A percentile compares a stretch with the other conserved stretches of the same genome.
Conservation (phyloP, 768 basidiomycete species). For the Tylopilus plumbeoviolaceoides region DNA sequence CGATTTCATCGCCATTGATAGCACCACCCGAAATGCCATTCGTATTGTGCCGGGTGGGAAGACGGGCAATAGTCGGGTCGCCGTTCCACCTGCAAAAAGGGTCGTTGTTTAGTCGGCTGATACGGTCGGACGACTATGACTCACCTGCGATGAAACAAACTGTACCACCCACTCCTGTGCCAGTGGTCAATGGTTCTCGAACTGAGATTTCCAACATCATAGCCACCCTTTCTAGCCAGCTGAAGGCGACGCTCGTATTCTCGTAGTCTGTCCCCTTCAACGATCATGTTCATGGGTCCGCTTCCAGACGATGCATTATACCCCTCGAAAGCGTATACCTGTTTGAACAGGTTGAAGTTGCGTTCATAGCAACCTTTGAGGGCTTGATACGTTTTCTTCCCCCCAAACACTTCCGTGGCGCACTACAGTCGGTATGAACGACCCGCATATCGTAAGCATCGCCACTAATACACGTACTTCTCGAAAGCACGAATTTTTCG, state of each 20-base stretch:
- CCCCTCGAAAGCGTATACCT: slow-evolving; percentile 69
- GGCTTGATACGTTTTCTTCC: slow-evolving; percentile 79
- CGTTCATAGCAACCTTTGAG: slow-evolving; percentile 84
- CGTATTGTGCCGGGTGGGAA: slow-evolving; percentile 37
- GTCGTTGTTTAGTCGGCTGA: slow-evolving; percentile 1
- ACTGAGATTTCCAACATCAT: slow-evolving; percentile 70
- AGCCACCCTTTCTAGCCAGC: slow-evolving; percentile 57
- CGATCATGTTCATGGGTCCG: slow-evolving; percentile 37
- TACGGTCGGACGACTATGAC: slow-evolving; percentile 6
- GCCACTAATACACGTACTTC: slow-evolving; percentile 45
- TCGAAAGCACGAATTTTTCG: slow-evolving; percentile 79
- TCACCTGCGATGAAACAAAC: slow-evolving; percentile 65
- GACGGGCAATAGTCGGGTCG: slow-evolving; percentile 56
- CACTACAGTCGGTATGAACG: slow-evolving; percentile 42
- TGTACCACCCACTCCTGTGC: slow-evolving; percentile 76
- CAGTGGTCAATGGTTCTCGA: slow-evolving; percentile 76
- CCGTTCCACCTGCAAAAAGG: slow-evolving; percentile 54
- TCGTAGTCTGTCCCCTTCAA: slow-evolving; percentile 61
- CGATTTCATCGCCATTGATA: slow-evolving; percentile 41
- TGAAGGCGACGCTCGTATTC: slow-evolving; percentile 73
- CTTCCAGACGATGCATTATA: slow-evolving; percentile 36
- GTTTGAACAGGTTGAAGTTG: slow-evolving; percentile 81
- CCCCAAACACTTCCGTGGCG: slow-evolving; percentile 63
- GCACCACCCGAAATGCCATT: slow-evolving; percentile 29
- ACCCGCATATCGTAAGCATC: neutral